A percentile compares a stretch with the other conserved stretches of the same genome.
Conservation (phyloP, 768 basidiomycete species). For the Lactarius sanguifluus region DNA sequence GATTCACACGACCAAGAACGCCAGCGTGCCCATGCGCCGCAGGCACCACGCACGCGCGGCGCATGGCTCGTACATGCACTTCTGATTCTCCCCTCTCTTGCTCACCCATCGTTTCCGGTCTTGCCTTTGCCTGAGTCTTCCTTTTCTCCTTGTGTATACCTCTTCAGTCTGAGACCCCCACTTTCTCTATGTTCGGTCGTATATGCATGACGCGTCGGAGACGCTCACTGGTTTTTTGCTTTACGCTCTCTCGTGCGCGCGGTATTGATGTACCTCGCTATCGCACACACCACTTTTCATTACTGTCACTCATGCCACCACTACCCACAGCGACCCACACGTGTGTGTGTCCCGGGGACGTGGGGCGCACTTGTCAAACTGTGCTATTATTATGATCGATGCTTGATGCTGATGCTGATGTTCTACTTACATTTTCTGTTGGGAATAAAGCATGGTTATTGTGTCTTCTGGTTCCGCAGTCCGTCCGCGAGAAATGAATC, state of each 20-base stretch:
- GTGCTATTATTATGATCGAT: too few species aligned
- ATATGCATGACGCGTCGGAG: slow-evolving; percentile 14
- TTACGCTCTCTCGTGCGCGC: not conserved
- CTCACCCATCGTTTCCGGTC: not conserved
- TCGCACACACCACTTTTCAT: not conserved
- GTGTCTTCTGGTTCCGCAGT: not conserved
- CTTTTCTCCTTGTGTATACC: not conserved
- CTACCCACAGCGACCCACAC: not conserved
- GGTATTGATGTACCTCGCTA: slow-evolving; percentile 6
- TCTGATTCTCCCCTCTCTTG: not conserved
- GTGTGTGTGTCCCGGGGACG: not conserved
- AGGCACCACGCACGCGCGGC: slow-evolving; percentile 4
- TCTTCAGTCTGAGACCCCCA: slow-evolving; percentile 3
- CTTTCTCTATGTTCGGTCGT: not conserved
- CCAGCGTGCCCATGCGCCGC: not conserved
- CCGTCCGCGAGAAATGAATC: not conserved
- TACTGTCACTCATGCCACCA: not conserved
- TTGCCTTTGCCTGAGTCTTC: not conserved
- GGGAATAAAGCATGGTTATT: not conserved
- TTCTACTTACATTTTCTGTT: not conserved
- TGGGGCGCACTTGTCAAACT: not conserved
- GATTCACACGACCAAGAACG: not conserved
- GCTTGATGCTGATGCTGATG: not conserved
- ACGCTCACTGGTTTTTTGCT: slow-evolving; percentile 3
- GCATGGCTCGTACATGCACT: not conserved